Base-by-base conservation (phyloP, 129 eudicot genomes). In the Calendula officinalis region DNA sequence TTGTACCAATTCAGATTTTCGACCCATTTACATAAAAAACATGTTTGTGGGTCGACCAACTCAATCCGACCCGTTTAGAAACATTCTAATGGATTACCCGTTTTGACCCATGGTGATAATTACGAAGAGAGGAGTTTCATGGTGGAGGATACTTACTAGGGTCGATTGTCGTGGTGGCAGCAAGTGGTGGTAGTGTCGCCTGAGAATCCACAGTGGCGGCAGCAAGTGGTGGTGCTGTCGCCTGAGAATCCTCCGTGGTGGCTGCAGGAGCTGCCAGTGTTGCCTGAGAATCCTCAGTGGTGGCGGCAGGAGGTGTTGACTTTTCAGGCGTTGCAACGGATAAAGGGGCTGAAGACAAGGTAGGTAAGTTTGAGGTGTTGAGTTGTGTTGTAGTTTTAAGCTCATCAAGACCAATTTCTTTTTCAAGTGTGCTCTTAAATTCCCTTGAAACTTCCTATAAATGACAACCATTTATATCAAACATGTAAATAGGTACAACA, bases 351-450 rank as follows among this genome's bases (percentile, higher is more conserved):
- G 62, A 54, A 9, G 62, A 67, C 37, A 67, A 30, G 30, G 27
- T 46, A 12, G 68, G 68, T 34, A 32, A 6, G 41, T 33, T 63
- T 55, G 55, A 27, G 49, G 61, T 39, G 27, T 32, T 39, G 62
- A 41, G 40, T 51, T 39, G 48, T 65, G 70, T 36, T 33, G 85
- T 68, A 72, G 38, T 67, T 55, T 75, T 74, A 64, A 78, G 72
- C 16, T 89, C 95, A 55, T 89, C 97, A 66, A 89, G 91, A 64
- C 95, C 88, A 38, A 89, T 89, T 72, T 89, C 97, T 64, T 86
- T 68, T 68, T 89, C 97, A 61, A 86, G 97, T 4, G 91, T 80
- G 76, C 86, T 86, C 81, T 89, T 89, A 72, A 89, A 89, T 46
- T 89, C 97, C 79, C 87, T 83, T 44, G 95, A 89, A 60, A 89